Evolutionary conservation across 2,329 filamentous ascomycete species (phyloP).

Genomic region (Colletotrichum sp.): DNA sequence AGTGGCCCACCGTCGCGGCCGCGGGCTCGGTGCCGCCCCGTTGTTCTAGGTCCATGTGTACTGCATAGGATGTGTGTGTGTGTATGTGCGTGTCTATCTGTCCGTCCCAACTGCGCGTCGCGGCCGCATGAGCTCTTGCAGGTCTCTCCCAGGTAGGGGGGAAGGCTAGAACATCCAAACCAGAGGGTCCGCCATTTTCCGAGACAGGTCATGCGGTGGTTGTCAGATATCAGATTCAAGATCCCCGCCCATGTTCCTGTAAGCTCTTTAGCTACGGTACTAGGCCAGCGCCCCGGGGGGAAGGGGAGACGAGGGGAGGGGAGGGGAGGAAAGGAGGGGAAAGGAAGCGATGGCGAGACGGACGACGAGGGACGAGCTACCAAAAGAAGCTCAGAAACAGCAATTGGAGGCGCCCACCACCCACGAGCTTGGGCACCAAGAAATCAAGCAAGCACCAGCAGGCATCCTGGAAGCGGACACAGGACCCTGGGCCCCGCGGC

Average conservation of each 20-base stretch:
- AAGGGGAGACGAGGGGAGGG: background rate
- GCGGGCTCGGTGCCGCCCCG: background rate
- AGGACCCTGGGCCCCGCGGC: background rate
- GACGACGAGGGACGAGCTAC: background rate
- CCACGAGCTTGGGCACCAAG: background rate
- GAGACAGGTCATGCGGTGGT: conserved; percentile 16
- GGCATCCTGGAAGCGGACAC: background rate
- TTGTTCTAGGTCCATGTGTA: background rate
- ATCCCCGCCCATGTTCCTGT: background rate
- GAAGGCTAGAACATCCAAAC: conserved; percentile 6
- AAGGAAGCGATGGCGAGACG: background rate
- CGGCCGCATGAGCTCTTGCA: background rate
- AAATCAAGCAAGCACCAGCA: background rate
- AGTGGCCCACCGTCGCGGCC: background rate
- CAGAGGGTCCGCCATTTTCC: conserved; percentile 5
- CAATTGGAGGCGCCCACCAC: conserved; percentile 3
- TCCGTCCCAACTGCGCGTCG: background rate
- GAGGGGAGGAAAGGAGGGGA: background rate
- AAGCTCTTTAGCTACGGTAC: background rate
- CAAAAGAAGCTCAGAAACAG: conserved; percentile 4
- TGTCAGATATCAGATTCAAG: conserved; percentile 1
- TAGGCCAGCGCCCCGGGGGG: background rate
- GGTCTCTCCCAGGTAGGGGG: background rate
- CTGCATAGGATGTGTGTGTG: background rate
- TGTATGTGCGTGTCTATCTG: background rate